Conservation (phyloP, 1,284 basidiomycete species). For the Malassezia equina region DNA sequence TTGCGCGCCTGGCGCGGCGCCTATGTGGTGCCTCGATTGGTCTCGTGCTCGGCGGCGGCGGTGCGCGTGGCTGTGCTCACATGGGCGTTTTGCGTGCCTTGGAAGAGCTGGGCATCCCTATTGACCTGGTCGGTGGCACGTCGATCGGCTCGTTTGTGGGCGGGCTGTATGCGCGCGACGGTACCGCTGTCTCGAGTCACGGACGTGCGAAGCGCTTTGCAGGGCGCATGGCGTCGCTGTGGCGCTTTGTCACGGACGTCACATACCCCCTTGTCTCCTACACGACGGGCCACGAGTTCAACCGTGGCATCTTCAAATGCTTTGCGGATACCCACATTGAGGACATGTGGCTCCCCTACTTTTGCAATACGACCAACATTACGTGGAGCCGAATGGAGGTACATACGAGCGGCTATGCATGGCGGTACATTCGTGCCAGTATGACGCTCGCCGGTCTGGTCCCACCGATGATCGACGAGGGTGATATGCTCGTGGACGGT, state of each 20-base stretch:
- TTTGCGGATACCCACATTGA: slow-evolving; percentile 57
- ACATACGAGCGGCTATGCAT: slow-evolving; percentile 77
- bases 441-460: slow-evolving; percentile 94
- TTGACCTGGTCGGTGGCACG: slow-evolving; percentile 71
- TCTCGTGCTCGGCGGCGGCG: slow-evolving; percentile 87
- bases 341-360: slow-evolving; percentile 98
- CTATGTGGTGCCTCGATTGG: slow-evolving; percentile 89
- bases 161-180: slow-evolving; percentile 89
- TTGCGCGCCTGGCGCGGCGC: slow-evolving; percentile 77
- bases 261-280: slow-evolving; percentile 96
- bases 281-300: slow-evolving; percentile 64
- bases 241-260: slow-evolving; percentile 85
- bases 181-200: slow-evolving; percentile 73
- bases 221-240: slow-evolving; percentile 80
- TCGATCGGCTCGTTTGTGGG: slow-evolving; percentile 84
- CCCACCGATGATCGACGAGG: slow-evolving; percentile 88
- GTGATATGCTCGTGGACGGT: slow-evolving; percentile 55
- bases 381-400: slow-evolving; percentile 93
- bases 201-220: slow-evolving; percentile 85
- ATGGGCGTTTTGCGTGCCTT: slow-evolving; percentile 80
- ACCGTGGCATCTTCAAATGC: slow-evolving; percentile 25
- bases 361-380: slow-evolving; percentile 98
- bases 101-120: slow-evolving; percentile 81
- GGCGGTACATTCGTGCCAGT: slow-evolving; percentile 66
- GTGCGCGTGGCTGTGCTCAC: slow-evolving; percentile 87